Percentiles rank a stretch among this genome's conserved stretches.
phyloP scores from a whole-genome alignment of 768 basidiomycete species.

The Termitomyces sp. region DNA sequence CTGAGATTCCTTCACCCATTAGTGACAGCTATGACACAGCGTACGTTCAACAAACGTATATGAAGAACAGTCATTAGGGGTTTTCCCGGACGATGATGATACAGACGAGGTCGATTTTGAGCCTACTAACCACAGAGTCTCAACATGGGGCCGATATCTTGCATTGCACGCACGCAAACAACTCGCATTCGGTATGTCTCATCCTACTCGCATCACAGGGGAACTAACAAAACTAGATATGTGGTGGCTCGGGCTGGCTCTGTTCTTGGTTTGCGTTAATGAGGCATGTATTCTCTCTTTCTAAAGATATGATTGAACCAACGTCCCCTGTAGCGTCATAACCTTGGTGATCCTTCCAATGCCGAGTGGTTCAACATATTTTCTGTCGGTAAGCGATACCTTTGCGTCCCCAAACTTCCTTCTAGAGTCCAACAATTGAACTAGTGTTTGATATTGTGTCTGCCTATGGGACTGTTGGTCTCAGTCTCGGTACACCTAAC shows the following conservation, averaged over 20 bases:
- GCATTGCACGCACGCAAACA: slow-evolving; percentile 83
- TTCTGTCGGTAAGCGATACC: slow-evolving; percentile 52
- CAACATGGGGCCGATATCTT: slow-evolving; percentile 74
- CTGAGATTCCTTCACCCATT: not conserved
- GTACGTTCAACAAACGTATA: slow-evolving; percentile 94
- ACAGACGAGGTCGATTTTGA: slow-evolving; percentile 46
- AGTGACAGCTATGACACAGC: slow-evolving; percentile 29
- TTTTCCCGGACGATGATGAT: slow-evolving; percentile 54
- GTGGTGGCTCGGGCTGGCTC: slow-evolving; percentile 89
- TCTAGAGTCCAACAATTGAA: not conserved
- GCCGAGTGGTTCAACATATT: slow-evolving; percentile 84
- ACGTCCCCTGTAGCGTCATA: slow-evolving; percentile 41
- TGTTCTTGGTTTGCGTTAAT: slow-evolving; percentile 90
- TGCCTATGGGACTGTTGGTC: slow-evolving; percentile 85
- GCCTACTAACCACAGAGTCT: slow-evolving; percentile 44
- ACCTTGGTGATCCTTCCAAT: slow-evolving; percentile 50
- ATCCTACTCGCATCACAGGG: not conserved
- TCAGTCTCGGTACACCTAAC: slow-evolving; percentile 82
- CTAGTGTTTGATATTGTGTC: slow-evolving; percentile 85
- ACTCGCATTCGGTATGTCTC: slow-evolving; percentile 76
- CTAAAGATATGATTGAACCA: not conserved
- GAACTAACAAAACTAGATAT: slow-evolving; percentile 57
- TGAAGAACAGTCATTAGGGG: slow-evolving; percentile 87
- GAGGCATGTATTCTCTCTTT: slow-evolving; percentile 51
- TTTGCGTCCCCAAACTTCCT: not conserved